A percentile compares a stretch with the other conserved stretches of the same genome.
These are phyloP conservation scores for Spiraea crenata DNA, from an alignment of 331 rosid genomes.

Conservation along the genomic window DNA sequence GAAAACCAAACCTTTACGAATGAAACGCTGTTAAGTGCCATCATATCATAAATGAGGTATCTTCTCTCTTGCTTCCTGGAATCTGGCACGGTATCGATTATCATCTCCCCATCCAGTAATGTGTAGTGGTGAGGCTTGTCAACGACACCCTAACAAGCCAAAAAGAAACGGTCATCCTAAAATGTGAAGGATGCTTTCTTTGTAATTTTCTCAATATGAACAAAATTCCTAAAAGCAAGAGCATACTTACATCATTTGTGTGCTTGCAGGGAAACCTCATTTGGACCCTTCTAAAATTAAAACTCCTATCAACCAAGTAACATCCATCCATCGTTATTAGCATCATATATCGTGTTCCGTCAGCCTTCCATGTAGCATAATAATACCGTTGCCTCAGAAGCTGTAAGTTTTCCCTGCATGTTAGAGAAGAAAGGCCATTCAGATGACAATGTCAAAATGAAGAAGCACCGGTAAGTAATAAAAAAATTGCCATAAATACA, in stretches of 20 bases:
- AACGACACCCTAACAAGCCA: constrained; percentile 50
- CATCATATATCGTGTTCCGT: constrained; percentile 98
- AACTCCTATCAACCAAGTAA: constrained; percentile 82
- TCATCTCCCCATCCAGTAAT: constrained; percentile 96
- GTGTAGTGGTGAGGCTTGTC: constrained; percentile 86
- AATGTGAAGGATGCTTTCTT: constrained; percentile 12
- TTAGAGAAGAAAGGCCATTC: constrained; percentile 26
- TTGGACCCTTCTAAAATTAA: constrained; percentile 89
- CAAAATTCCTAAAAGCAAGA: constrained; percentile 8
- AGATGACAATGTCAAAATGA: constrained; percentile 18
- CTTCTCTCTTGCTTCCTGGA: constrained; percentile 87
- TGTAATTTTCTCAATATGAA: constrained; percentile 11
- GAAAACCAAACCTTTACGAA: constrained; percentile 68
- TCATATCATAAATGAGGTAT: constrained; percentile 93
- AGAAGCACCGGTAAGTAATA: not conserved
- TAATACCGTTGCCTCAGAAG: constrained; percentile 89
- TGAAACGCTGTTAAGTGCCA: constrained; percentile 62
- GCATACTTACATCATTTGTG: constrained; percentile 60
- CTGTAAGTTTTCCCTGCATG: constrained; percentile 81
- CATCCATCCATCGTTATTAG: constrained; percentile 88
- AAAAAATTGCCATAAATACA: constrained; percentile 5
- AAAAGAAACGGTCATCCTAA: constrained; percentile 26
- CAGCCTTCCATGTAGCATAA: constrained; percentile 99
- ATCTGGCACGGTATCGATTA: constrained; percentile 84
- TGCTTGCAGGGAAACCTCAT: constrained; percentile 95